Evolutionary conservation across 1,284 basidiomycete species (phyloP).

Genomic region (Ceratobasidium sp.): DNA sequence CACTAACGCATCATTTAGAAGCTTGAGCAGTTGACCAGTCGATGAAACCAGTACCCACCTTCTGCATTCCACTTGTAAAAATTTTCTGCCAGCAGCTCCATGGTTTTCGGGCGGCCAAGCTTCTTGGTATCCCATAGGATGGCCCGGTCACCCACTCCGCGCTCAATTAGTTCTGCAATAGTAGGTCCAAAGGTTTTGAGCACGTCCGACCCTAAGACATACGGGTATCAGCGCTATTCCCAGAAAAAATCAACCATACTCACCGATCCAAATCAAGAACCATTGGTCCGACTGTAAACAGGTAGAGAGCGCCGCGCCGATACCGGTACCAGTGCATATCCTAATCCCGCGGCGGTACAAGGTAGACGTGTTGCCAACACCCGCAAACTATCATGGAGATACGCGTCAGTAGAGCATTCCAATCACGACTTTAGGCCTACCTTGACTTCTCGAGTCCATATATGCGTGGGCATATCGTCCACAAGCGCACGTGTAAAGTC

Average conservation of each 20-base stretch:
- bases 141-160: conserved; percentile 73
- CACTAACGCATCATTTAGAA: conserved; percentile 59
- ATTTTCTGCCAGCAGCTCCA: conserved; percentile 77
- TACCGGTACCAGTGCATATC: conserved; percentile 81
- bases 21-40: background rate
- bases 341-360: conserved; percentile 80
- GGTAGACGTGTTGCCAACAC: conserved; percentile 80
- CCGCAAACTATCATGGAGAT: conserved; percentile 69
- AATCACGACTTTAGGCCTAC: conserved; percentile 55
- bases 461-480: conserved; percentile 71
- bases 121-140: conserved; percentile 80
- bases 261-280: conserved; percentile 79
- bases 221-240: background rate
- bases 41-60: conserved; percentile 59
- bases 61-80: conserved; percentile 77
- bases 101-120: conserved; percentile 78
- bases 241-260: background rate
- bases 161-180: conserved; percentile 75
- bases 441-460: conserved; percentile 82
- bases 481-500: conserved; percentile 80
- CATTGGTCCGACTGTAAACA: conserved; percentile 56
- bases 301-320: conserved; percentile 77
- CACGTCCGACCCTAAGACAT: conserved; percentile 53
- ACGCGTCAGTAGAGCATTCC: background rate
- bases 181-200: conserved; percentile 75